Evolutionary conservation across 140 eudicot genomes (phyloP).

Genomic region (Erigeron philadelphicus): DNA sequence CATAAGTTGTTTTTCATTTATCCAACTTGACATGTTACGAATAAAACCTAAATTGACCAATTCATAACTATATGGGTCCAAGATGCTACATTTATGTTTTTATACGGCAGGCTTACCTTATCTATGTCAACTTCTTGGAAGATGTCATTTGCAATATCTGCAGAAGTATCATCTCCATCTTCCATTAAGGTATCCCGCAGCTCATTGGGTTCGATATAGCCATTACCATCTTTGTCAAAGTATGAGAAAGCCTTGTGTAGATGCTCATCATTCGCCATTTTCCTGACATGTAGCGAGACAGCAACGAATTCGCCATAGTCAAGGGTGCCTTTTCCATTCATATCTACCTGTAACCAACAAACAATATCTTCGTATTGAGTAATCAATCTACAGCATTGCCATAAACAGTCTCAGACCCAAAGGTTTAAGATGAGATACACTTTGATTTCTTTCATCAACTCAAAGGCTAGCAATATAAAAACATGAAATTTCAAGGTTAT

Average conservation of each 20-base stretch:
- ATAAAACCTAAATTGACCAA: constrained; percentile 1
- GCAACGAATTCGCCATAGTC: constrained; percentile 86
- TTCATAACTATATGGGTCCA: neutral
- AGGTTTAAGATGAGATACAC: too few species aligned
- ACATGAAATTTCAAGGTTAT: too few species aligned
- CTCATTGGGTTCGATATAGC: constrained; percentile 72
- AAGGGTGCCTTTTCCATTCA: constrained; percentile 70
- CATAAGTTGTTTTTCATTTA: neutral
- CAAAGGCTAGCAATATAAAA: too few species aligned
- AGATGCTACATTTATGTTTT: neutral
- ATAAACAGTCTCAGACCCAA: too few species aligned
- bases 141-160: constrained; percentile 71
- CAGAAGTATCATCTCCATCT: constrained; percentile 69
- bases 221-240: constrained; percentile 78
- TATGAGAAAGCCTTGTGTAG: constrained; percentile 82
- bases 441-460: too few species aligned
- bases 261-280: constrained; percentile 87
- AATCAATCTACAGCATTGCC: too few species aligned
- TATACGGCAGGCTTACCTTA: constrained; percentile 39
- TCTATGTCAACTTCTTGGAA: constrained; percentile 92
- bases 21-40: neutral
- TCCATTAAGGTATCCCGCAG: constrained; percentile 70
- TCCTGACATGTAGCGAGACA: constrained; percentile 65
- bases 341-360: constrained; percentile 29
- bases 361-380: too few species aligned